Conservation (phyloP, 345 rosid genomes). For the Corchorus olitorius region DNA sequence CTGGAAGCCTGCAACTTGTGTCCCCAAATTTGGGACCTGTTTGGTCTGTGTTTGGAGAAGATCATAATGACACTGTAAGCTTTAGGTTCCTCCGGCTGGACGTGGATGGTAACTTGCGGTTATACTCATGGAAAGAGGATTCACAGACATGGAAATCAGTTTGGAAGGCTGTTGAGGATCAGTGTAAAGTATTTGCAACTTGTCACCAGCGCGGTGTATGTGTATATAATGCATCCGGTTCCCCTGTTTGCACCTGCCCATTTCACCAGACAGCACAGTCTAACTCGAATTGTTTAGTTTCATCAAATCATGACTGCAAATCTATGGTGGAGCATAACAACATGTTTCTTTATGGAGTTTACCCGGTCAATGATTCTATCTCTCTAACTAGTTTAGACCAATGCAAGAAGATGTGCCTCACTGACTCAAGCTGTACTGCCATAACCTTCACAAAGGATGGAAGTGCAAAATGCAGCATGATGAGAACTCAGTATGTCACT, state of each 20-base stretch:
- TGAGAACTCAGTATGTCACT: constrained; percentile 52
- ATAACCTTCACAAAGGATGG: constrained; percentile 65
- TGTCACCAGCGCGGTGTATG: constrained; percentile 72
- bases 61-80: constrained; percentile 60
- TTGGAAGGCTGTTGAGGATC: constrained; percentile 93
- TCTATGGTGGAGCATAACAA: constrained; percentile 52
- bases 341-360: constrained; percentile 60
- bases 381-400: constrained; percentile 42
- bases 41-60: constrained; percentile 69
- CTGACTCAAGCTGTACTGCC: constrained; percentile 53
- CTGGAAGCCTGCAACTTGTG: constrained; percentile 60
- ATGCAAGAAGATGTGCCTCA: constrained; percentile 57
- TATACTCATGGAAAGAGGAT: constrained; percentile 67
- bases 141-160: constrained; percentile 63
- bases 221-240: constrained; percentile 49
- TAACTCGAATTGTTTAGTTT: constrained; percentile 52
- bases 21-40: constrained; percentile 40
- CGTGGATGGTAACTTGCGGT: constrained; percentile 74
- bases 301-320: constrained; percentile 42
- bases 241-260: constrained; percentile 57
- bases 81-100: constrained; percentile 77
- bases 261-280: constrained; percentile 33
- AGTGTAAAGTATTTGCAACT: constrained; percentile 79
- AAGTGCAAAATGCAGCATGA: constrained; percentile 49
- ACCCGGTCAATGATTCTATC: constrained; percentile 60